phyloP scores from a whole-genome alignment of 352 stramenopile species.

The Elongisporangium anandrum region DNA sequence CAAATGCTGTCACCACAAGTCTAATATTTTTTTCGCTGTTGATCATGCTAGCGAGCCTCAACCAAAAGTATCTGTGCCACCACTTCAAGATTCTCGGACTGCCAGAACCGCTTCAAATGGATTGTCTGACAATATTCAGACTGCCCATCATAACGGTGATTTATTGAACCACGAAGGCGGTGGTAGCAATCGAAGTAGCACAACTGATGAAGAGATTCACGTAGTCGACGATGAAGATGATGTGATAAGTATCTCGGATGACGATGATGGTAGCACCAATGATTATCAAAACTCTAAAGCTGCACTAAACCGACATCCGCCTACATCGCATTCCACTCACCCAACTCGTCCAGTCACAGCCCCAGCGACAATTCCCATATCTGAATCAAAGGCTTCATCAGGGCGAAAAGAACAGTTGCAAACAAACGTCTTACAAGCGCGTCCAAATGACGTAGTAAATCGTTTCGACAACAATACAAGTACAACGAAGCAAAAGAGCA shows the following conservation, averaged over 20 bases:
- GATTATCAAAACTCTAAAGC: background rate
- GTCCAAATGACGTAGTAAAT: background rate
- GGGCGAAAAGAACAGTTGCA: background rate
- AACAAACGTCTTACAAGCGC: background rate
- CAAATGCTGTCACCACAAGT: too few species aligned
- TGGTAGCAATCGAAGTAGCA: background rate
- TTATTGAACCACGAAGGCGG: background rate
- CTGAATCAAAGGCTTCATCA: background rate
- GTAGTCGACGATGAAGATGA: background rate
- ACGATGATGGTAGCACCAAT: background rate
- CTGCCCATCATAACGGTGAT: background rate
- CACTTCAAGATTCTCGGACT: background rate
- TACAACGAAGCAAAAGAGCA: background rate
- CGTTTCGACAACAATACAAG: background rate
- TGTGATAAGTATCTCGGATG: background rate
- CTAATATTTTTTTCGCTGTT: background rate
- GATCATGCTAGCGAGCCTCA: background rate
- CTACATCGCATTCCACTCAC: background rate
- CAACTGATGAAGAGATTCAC: background rate
- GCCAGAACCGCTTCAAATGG: background rate
- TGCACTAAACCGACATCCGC: background rate
- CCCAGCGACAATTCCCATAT: constrained; percentile 4
- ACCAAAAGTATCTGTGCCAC: background rate
- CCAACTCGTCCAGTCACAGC: constrained; percentile 15
- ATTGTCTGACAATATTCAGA: background rate